Evolutionary conservation across 2,329 filamentous ascomycete genomes (phyloP).

Genomic region (Boeremia exigua): DNA sequence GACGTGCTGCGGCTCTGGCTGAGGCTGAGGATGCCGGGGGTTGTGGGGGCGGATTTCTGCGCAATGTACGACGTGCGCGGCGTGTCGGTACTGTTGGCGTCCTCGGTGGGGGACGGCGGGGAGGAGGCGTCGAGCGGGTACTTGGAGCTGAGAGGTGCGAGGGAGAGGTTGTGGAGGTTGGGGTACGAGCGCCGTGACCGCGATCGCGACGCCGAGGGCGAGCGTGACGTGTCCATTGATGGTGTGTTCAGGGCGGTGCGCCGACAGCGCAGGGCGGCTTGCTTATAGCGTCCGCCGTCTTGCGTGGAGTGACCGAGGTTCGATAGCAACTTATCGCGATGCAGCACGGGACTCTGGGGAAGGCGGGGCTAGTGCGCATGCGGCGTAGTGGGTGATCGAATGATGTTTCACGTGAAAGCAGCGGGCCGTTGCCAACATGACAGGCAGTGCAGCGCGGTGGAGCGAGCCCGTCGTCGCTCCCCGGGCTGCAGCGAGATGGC

Average conservation of each 20-base stretch:
- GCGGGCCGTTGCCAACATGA: not conserved
- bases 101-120: slow-evolving; percentile 43
- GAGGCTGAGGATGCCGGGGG: slow-evolving; percentile 56
- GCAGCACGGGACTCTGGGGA: slow-evolving; percentile 30
- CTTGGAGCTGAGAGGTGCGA: slow-evolving; percentile 64
- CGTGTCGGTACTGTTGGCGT: slow-evolving; percentile 28
- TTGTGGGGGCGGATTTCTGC: slow-evolving; percentile 56
- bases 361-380: slow-evolving; percentile 2
- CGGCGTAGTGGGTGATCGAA: slow-evolving; percentile 26
- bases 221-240: slow-evolving; percentile 33
- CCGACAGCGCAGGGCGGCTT: not conserved
- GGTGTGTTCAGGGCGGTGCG: not conserved
- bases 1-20: slow-evolving; percentile 46
- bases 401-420: slow-evolving; percentile 29
- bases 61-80: slow-evolving; percentile 55
- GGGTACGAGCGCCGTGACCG: slow-evolving; percentile 61
- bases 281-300: slow-evolving; percentile 9
- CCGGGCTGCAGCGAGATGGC: too few species aligned
- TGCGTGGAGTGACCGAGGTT: slow-evolving; percentile 37
- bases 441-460: not conserved
- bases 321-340: slow-evolving; percentile 19
- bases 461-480: not conserved
- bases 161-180: slow-evolving; percentile 64
- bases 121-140: slow-evolving; percentile 57
- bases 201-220: slow-evolving; percentile 33